These are phyloP conservation scores for Acarospora socialis DNA, from an alignment of 2,329 filamentous ascomycete genomes.

Conservation along the genomic window DNA sequence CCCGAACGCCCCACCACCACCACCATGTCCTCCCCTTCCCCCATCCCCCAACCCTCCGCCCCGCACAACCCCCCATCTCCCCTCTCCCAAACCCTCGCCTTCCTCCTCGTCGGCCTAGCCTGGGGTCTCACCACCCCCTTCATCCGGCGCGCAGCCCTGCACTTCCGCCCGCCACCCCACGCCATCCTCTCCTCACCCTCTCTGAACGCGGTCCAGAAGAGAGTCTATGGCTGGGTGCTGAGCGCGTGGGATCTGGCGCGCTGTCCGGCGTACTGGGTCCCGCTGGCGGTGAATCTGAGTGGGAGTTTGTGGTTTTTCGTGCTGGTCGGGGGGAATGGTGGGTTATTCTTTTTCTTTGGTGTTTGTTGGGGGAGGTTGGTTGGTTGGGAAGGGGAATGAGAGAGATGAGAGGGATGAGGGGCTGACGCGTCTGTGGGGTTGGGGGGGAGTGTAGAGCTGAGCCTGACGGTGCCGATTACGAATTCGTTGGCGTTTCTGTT, in stretches of 20 bases:
- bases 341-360: constrained; percentile 23
- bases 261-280: constrained; percentile 73
- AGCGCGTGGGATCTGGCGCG: constrained; percentile 63
- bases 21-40: constrained; percentile 1
- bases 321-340: constrained; percentile 81
- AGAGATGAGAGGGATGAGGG: background rate
- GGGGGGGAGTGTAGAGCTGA: constrained; percentile 52
- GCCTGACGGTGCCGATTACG: constrained; percentile 84
- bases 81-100: constrained; percentile 76
- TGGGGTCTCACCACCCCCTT: constrained; percentile 92
- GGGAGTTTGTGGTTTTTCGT: constrained; percentile 96
- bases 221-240: constrained; percentile 52
- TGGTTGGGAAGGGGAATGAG: background rate
- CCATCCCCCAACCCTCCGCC: constrained; percentile 1
- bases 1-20: constrained; percentile 3
- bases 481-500: constrained; percentile 94
- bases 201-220: constrained; percentile 40
- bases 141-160: constrained; percentile 70
- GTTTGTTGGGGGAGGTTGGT: constrained; percentile 2
- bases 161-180: constrained; percentile 52
- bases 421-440: background rate
- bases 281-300: constrained; percentile 74
- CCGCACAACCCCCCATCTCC: constrained; percentile 21
- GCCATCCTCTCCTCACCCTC: constrained; percentile 38
- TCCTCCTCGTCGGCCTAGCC: constrained; percentile 77